phyloP scores from a whole-genome alignment of 108 stramenopile species.

The Pseudonitzschia multistriata region DNA sequence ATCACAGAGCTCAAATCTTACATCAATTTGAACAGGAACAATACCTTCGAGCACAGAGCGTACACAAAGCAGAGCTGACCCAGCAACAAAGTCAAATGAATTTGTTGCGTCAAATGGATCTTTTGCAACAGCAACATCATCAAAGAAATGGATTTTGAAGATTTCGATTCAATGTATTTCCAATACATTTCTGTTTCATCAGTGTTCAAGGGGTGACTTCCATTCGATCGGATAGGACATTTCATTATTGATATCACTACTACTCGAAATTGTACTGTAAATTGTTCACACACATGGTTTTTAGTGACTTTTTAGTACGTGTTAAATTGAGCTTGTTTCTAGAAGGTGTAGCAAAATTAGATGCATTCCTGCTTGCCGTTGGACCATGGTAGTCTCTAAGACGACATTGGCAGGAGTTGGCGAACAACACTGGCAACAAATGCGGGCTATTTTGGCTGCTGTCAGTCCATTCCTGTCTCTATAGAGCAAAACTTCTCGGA shows the following conservation, averaged over 20 bases:
- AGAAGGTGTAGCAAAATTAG: slow-evolving; percentile 57
- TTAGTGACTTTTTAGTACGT: neutral
- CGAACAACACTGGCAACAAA: slow-evolving; percentile 69
- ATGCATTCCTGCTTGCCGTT: slow-evolving; percentile 49
- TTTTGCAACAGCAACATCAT: slow-evolving; percentile 13
- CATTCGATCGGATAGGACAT: too few species aligned
- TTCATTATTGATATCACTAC: too few species aligned
- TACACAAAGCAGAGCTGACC: neutral
- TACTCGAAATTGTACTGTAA: too few species aligned
- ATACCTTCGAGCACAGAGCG: slow-evolving; percentile 1
- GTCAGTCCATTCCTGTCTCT: slow-evolving; percentile 63
- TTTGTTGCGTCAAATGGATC: slow-evolving; percentile 13
- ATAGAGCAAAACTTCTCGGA: slow-evolving; percentile 85
- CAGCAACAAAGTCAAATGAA: slow-evolving; percentile 11
- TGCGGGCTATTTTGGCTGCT: slow-evolving; percentile 79
- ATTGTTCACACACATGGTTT: too few species aligned
- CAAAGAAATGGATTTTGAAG: slow-evolving; percentile 8
- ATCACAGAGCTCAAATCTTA: neutral
- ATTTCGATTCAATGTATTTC: neutral
- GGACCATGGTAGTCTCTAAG: slow-evolving; percentile 37
- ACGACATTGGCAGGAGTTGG: slow-evolving; percentile 53
- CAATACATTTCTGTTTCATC: neutral
- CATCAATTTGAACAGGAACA: slow-evolving; percentile 12
- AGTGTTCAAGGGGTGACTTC: too few species aligned
- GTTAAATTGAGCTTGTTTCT: slow-evolving; percentile 56